Percentiles rank a stretch among this genome's conserved stretches.
Conservation (phyloP, 805 yeast species). For the Saturnispora ahearnii region DNA sequence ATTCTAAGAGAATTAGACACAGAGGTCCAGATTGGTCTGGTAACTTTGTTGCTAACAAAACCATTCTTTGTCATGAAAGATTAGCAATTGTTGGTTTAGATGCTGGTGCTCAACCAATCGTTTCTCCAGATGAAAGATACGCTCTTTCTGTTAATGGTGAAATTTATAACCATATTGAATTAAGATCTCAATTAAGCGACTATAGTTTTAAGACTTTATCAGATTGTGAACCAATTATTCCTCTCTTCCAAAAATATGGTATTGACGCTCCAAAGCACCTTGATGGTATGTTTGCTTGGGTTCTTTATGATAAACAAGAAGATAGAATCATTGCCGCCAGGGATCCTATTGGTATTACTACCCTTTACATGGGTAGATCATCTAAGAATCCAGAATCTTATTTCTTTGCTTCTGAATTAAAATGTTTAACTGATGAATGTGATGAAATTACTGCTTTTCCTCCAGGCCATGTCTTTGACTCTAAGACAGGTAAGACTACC, state of each 20-base stretch:
- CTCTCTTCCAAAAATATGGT: constrained; percentile 79
- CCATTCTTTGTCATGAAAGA: constrained; percentile 91
- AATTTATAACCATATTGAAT: constrained; percentile 89
- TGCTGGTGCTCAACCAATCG: constrained; percentile 97
- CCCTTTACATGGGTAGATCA: constrained; percentile 88
- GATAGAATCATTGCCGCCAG: constrained; percentile 95
- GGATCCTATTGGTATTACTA: constrained; percentile 97
- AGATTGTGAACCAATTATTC: constrained; percentile 97
- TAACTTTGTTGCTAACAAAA: constrained; percentile 65
- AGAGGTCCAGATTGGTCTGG: constrained; percentile 99
- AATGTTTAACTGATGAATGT: constrained; percentile 90
- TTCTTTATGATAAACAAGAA: constrained; percentile 68
- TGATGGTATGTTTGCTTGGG: constrained; percentile 99
- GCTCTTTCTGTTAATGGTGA: constrained; percentile 92
- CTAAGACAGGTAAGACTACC: constrained; percentile 73
- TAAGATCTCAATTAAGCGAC: constrained; percentile 66
- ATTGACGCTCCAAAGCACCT: constrained; percentile 83
- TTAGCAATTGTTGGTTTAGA: constrained; percentile 95
- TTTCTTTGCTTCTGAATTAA: constrained; percentile 89
- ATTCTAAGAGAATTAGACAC: constrained; percentile 90
- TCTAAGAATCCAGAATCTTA: constrained; percentile 62
- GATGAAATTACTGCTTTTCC: constrained; percentile 92
- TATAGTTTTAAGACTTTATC: constrained; percentile 78
- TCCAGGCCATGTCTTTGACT: constrained; percentile 96
- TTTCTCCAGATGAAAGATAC: constrained; percentile 64